Conservation (phyloP, 805 yeast species). For the Jamesozyma rosinii region DNA sequence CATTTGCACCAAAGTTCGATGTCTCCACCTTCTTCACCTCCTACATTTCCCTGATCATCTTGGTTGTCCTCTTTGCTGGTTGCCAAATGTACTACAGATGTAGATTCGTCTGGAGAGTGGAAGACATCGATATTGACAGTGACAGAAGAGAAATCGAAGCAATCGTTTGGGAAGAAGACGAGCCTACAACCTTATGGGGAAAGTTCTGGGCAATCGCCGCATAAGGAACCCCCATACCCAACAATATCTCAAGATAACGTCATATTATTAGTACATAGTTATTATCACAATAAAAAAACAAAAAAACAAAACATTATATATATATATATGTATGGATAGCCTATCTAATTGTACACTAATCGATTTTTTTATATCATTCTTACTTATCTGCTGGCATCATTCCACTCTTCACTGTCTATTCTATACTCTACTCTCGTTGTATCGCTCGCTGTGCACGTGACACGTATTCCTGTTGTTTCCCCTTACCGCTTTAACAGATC, state of each 20-base stretch:
- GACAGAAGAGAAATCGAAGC: conserved; percentile 56
- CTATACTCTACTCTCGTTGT: too few species aligned
- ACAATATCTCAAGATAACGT: neutral
- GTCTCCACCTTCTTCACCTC: conserved; percentile 53
- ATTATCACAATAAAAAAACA: neutral
- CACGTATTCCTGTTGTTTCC: too few species aligned
- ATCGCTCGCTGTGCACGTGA: too few species aligned
- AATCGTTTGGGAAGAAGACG: conserved; percentile 44
- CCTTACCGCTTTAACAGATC: too few species aligned
- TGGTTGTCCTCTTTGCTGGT: conserved; percentile 41
- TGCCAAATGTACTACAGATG: conserved; percentile 44
- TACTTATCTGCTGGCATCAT: too few species aligned
- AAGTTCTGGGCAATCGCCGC: conserved; percentile 40
- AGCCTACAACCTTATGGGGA: conserved; percentile 44
- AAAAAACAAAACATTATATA: too few species aligned
- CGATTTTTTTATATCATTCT: too few species aligned
- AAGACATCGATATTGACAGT: conserved; percentile 54
- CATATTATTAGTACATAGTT: neutral
- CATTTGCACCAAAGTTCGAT: conserved; percentile 45
- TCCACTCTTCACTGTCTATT: too few species aligned
- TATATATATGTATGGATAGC: too few species aligned
- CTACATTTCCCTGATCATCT: conserved; percentile 53
- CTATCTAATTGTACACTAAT: too few species aligned
- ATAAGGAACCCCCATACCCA: conserved; percentile 4
- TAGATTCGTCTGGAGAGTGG: conserved; percentile 38